Base-by-base conservation (phyloP, 768 basidiomycete genomes). In the Suillus hirtellus region DNA sequence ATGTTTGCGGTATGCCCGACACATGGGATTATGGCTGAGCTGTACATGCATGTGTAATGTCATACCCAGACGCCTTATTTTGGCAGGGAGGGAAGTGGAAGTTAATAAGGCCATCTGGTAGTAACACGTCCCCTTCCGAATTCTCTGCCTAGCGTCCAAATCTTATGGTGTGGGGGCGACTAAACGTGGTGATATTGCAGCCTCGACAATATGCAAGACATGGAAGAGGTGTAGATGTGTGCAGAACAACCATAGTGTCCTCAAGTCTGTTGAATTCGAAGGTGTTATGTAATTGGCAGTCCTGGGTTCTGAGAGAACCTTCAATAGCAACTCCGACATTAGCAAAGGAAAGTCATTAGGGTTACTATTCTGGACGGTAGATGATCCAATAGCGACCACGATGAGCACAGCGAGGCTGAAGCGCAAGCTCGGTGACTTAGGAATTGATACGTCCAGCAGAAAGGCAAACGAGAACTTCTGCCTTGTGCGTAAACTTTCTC, bases 381-480 rank as follows among this genome's bases (percentile, higher is more conserved):
- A 52, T 52, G 24, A 34, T 7, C 19, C 21, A 27, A 53, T 19
- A 43, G 40, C 10, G n/a, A 42, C 55, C 27, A 63, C 60, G 62
- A 83, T 82, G 80, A 82, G 74, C 69, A 73, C 83, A 43, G 77
- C 79, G 59, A 82, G 86, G 55, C 83, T 96, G 62, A 95, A 95
- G 75, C 87, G 89, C 60, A 95, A 93, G 77, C 85, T 96, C 49
- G 91, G 89, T 49, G 87, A 92, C 65, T 79, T 93, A 49, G 91
- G 91, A 4, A 81, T 92, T 21, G 89, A 95, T 65, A 79, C 88
- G 4, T 82, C 86, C 19, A 89, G 86, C 70, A 81, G 80, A 21
- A 89, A 81, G 71, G 86, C 91, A 12, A 91, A 86, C 63, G 95
- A 96, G 74, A 88, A 86, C 54, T 96, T 96, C 74, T 95, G 92